Evolutionary conservation across 192 early-diverging fungal species (phyloP).

Genomic region (Chytriomyces sp.): DNA sequence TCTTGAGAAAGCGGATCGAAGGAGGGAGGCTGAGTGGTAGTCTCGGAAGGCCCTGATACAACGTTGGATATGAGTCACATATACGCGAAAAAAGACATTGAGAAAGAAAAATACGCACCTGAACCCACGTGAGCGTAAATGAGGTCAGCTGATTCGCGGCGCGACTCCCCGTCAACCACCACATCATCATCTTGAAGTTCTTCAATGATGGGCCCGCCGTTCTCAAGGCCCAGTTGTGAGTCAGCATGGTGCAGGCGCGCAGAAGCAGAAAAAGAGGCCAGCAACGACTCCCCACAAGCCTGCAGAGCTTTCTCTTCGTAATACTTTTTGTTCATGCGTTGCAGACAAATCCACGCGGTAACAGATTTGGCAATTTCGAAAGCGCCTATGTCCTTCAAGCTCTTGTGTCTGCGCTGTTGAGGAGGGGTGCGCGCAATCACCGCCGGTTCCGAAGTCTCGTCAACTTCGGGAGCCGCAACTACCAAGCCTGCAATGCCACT

Average conservation of each 20-base stretch:
- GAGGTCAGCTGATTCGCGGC: not conserved
- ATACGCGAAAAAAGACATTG: too few relatives aligned
- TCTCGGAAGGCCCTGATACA: not conserved
- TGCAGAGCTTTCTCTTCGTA: not conserved
- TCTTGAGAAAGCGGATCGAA: not conserved
- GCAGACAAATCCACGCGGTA: constrained; percentile 45
- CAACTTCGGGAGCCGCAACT: not conserved
- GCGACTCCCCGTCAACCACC: not conserved
- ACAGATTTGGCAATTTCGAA: constrained; percentile 29
- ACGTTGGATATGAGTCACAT: not conserved
- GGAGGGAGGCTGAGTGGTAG: not conserved
- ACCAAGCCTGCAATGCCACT: not conserved
- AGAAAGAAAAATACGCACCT: too few relatives aligned
- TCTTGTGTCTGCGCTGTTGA: not conserved
- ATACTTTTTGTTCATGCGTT: constrained; percentile 18
- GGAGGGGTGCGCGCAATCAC: not conserved
- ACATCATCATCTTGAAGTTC: constrained; percentile 2
- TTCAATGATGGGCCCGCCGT: not conserved
- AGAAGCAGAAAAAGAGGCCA: not conserved
- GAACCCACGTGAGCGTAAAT: constrained; percentile 4
- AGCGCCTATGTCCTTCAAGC: constrained; percentile 16
- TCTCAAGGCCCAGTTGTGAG: not conserved
- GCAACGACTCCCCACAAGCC: not conserved
- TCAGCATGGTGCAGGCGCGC: not conserved
- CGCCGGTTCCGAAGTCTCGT: not conserved